Base-by-base conservation (phyloP, 345 rosid genomes). In the Eutrema japonicum region DNA sequence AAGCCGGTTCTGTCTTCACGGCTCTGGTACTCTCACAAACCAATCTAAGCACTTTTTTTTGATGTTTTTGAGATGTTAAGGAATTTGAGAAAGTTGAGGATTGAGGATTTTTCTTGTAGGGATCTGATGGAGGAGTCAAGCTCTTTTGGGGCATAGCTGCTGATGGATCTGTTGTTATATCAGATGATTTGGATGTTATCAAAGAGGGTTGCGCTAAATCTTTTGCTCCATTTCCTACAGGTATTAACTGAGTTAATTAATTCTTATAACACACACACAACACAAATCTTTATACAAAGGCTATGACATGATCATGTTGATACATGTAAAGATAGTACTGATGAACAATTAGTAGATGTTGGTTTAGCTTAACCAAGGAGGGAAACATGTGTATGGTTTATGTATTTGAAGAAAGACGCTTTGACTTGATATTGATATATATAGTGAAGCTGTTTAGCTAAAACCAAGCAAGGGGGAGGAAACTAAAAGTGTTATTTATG, bases 161-260 rank as follows among this genome's bases (percentile, higher is more conserved):
- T 3, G 98, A 95, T 83, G 97, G 97, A 2, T 88, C 96, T 14
- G 96, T 92, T 32, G 93, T 95, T 3, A 87, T 92, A 7, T 88
- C 92, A 8, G 99, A 95, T 83, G 85, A 90, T 54, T 56, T 88
- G 66, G 96, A 87, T 43, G 85, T 87, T 29, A 85, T 95, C 7
- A 95, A 90, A 65, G 97, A 84, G 14, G 85, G 99, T 0, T 95
- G 98, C 77, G 95, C 96, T n/a, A 95, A 92, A 81, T 95, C 98
- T 36, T 95, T 81, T 81, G 98, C 99, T 13, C 94, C 97, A 29
- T 95, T 92, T 68, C 99, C 99, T 10, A 68, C 78, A 18, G 93
- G 90, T 87, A 37, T 3, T 30, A 74, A 42, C 51, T 53, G 7
- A 48, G 12, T 11, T 1, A 22, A 22, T 22, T 63, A 8, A 2